Evolutionary conservation across 768 basidiomycete species (phyloP), one percentile per base, ranked within the genome.

Genomic region (Lactarius indigo): DNA sequence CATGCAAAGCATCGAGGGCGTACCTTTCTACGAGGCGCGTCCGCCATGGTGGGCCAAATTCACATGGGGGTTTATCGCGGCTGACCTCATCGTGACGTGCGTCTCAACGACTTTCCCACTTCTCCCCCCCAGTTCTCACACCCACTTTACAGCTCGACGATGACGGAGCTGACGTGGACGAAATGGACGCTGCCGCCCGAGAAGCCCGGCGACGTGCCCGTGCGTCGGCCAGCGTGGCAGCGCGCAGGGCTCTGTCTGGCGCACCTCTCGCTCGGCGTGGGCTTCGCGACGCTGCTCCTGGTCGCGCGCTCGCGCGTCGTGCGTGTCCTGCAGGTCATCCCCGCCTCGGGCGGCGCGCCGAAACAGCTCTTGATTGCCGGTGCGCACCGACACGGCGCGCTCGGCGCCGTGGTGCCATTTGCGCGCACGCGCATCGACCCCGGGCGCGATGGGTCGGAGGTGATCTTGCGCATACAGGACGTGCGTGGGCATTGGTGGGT

Each of bases 401-500:
- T 60, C 50, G 70, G 70, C 5, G 59, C 56, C 3, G 57, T 70
- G 15, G 68, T 67, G 56, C 70, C 70, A 3, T 64, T 71, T 61
- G 1, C 35, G 30, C 35, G 52, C 12, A 55, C 70, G 44, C 61
- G 42, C n/a, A 61, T 71, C 39, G 61, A 60, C 5, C 70, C 70
- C 2, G 70, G 70, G 8, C 68, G 70, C 8, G 70, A 71, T 44
- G 33, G 62, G 23, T 66, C 68, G n/a, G 70, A 71, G 57, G 60
- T 56, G 30, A 64, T 71, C 31, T 17, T 71, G 60, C 68, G 70
- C 20, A 66, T 71, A 15, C 18, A 66, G 33, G 70, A 63, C 37
- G 57, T 64, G 62, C 64, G 65, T n/a, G 70, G 68, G 15, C 70
- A 71, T 50, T 71, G 70, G 70, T 70, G 68, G 70, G 55, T 71